Percentiles rank a stretch among this genome's conserved stretches.
Evolutionary conservation across 345 rosid genomes (phyloP).

Genomic region (Lagerstroemia speciosa): DNA sequence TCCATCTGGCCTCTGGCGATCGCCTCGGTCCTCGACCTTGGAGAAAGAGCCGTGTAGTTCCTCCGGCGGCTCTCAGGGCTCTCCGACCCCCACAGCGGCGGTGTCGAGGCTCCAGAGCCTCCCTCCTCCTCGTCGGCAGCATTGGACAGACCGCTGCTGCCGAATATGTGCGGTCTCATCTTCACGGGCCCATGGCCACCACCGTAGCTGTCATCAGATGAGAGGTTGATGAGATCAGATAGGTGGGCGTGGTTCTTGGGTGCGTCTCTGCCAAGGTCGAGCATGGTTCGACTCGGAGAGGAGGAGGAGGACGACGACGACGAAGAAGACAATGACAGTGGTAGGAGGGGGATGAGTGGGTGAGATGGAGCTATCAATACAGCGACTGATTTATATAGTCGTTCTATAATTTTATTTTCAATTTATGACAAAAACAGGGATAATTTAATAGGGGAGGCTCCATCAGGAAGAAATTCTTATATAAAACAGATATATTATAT

Average conservation of each 20-base stretch:
- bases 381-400: not conserved
- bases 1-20: constrained; percentile 78
- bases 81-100: constrained; percentile 52
- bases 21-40: constrained; percentile 59
- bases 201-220: not conserved
- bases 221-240: constrained; percentile 13
- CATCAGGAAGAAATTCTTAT: no score
- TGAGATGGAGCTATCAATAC: constrained; percentile 4
- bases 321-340: not conserved
- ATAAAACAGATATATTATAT: no score
- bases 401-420: constrained; percentile 6
- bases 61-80: constrained; percentile 34
- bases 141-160: not conserved
- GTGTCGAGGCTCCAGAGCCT: constrained; percentile 45
- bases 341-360: constrained; percentile 3
- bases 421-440: not conserved
- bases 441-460: not conserved
- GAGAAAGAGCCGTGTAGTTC: constrained; percentile 52
- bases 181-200: constrained; percentile 4
- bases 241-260: constrained; percentile 20
- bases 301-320: not conserved
- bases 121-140: constrained; percentile 14
- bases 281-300: constrained; percentile 16
- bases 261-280: constrained; percentile 21
- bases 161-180: constrained; percentile 8